phyloP scores from a whole-genome alignment of 1,284 basidiomycete genomes.

The Bondarzewia mesenterica region DNA sequence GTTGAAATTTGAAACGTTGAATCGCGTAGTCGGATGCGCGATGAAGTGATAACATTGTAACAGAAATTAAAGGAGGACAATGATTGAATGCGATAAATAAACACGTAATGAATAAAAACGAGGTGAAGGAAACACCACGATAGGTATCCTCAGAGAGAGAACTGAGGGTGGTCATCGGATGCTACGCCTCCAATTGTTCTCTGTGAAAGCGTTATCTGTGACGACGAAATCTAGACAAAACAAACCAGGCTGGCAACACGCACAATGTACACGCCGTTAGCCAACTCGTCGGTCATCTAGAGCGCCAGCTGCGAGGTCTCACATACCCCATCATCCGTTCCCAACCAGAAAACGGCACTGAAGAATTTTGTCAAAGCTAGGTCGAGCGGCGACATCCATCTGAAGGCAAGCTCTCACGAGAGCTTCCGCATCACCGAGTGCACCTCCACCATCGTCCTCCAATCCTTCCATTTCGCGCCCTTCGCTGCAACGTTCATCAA shows the following conservation, averaged over 20 bases:
- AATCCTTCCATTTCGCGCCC: slow-evolving; percentile 62
- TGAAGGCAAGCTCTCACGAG: slow-evolving; percentile 76
- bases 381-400: slow-evolving; percentile 62
- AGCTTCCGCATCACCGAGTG: slow-evolving; percentile 71
- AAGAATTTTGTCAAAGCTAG: slow-evolving; percentile 77
- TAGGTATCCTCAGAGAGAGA: neutral
- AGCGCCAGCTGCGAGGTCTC: too few species aligned
- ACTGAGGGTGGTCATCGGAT: neutral
- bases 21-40: neutral
- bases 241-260: neutral
- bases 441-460: slow-evolving; percentile 74
- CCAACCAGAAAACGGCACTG: slow-evolving; percentile 74
- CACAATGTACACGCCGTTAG: neutral
- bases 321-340: slow-evolving; percentile 48
- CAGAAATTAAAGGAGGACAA: neutral
- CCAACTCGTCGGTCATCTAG: slow-evolving; percentile 4
- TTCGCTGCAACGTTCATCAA: slow-evolving; percentile 71
- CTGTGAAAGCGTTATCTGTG: slow-evolving; percentile 1
- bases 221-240: neutral
- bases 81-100: neutral
- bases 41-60: neutral
- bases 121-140: neutral
- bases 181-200: too few species aligned
- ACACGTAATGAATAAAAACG: neutral
- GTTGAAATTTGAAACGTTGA: too few species aligned